Base-by-base conservation (phyloP, 2,329 filamentous ascomycete genomes). In the Chaetomium globosum region DNA sequence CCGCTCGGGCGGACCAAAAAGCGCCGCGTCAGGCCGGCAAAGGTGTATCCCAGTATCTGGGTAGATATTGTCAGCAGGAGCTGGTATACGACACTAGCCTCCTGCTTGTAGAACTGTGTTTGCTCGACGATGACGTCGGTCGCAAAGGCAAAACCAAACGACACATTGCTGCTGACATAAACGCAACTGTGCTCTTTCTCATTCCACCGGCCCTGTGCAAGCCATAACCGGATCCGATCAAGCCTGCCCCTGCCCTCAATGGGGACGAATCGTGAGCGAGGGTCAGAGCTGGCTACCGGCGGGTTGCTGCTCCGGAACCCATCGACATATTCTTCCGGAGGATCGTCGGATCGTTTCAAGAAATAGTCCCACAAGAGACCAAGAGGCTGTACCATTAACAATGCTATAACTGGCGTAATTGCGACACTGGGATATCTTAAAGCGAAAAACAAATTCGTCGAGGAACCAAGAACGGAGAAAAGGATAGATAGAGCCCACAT, bases 111-210 rank as follows among this genome's bases (percentile, higher is more conserved):
- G 76, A 96, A 96, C 67, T 91, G 87, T 30, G 91, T 92, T 79
- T 96, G 92, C 76, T 96, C 92, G 61, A 96, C 91, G 71, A 96
- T 95, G 65, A 95, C 89, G 79, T 95, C 91, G 31, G 92, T 95
- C 8, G 91, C 91, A 77, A 95, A 95, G 30, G 92, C 91, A 77
- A 95, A 95, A 1, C 91, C 92, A 75, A 95, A 95, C 23, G 91
- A 92, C 51, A 95, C 91, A 74, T 95, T 95, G 78, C 91, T 94
- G 80, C 89, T 92, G 71, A 95, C 92, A 72, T 95, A 95, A 59
- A 95, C 91, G 74, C 91, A 95, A 51, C 89, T 91, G 76, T 95
- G 92, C 75, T 95, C 91, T 75, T 95, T 95, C 74, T 93, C 89
- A 74, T 95, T 95, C 92, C 92, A 95, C 43, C 80, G 83, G 3